A percentile compares a stretch with the other conserved stretches of the same genome.
These are phyloP conservation scores for Scedosporium dehoogii DNA, from an alignment of 2,329 filamentous ascomycete species.

Conservation along the genomic window DNA sequence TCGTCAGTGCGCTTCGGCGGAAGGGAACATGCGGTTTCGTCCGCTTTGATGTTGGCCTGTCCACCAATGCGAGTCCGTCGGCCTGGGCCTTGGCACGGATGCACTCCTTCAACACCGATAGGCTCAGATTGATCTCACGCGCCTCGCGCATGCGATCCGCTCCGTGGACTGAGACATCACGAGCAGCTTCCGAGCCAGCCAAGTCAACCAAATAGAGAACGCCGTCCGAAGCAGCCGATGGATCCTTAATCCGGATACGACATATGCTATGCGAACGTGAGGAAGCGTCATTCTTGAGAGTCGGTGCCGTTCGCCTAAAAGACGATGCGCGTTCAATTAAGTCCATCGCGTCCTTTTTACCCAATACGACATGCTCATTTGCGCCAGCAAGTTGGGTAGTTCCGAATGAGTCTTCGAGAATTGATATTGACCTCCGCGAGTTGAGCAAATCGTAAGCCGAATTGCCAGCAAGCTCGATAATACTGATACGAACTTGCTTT, in stretches of 20 bases:
- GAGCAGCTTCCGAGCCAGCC: slow-evolving; percentile 37
- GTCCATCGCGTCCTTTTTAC: slow-evolving; percentile 18
- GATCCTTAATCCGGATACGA: slow-evolving; percentile 29
- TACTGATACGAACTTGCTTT: slow-evolving; percentile 23
- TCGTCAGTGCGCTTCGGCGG: slow-evolving; percentile 35
- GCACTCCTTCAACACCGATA: slow-evolving; percentile 41
- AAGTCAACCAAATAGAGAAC: slow-evolving; percentile 36
- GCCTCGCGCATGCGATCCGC: slow-evolving; percentile 34
- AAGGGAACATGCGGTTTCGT: slow-evolving; percentile 33
- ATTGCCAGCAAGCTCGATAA: slow-evolving; percentile 29
- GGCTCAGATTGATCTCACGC: slow-evolving; percentile 36
- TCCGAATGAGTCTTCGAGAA: slow-evolving; percentile 36
- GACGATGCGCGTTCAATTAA: slow-evolving; percentile 26
- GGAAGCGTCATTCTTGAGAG: slow-evolving; percentile 34
- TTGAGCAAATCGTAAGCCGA: slow-evolving; percentile 30
- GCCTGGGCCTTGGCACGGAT: slow-evolving; percentile 33
- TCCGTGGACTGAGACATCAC: slow-evolving; percentile 28
- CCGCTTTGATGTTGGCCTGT: slow-evolving; percentile 8
- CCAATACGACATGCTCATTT: slow-evolving; percentile 23
- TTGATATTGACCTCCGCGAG: slow-evolving; percentile 26
- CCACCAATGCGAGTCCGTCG: slow-evolving; percentile 15
- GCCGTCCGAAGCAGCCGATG: slow-evolving; percentile 24
- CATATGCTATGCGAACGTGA: slow-evolving; percentile 39
- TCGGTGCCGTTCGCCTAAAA: slow-evolving; percentile 31
- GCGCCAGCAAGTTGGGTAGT: slow-evolving; percentile 33